Base-by-base conservation (phyloP, 2,329 filamentous ascomycete species). In the Fusarium ramigenum region DNA sequence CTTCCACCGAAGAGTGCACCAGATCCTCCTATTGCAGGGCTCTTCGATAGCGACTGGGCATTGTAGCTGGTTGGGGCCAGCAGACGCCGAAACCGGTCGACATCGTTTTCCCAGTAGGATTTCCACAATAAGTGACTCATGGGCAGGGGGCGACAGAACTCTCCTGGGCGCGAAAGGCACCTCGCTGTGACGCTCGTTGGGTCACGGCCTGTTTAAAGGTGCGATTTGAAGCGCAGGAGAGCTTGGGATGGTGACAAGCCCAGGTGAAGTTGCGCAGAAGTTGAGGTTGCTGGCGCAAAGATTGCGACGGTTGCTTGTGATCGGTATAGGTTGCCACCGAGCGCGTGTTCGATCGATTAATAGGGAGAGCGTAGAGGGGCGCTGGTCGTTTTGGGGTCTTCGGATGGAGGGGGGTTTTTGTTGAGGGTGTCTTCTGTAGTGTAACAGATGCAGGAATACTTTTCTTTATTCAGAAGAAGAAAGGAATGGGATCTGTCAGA, bases 61-160 rank as follows among this genome's bases (percentile, higher is more conserved):
- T 85, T 88, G 82, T 87, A 88, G 80, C 88, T 87, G 84, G 92
- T 88, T 82, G 90, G 90, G 80, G 92, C 92, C 89, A 99, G 89
- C 81, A 97, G 90, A 86, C 92, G 93, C 86, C 93, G 93, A 89
- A 99, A 98, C 81, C 87, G 91, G 83, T 97, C 95, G 91, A 97
- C 93, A 91, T 99, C 95, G 89, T 98, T 93, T 91, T 98, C 93
- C 87, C 97, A 93, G 83, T 96, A 98, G 83, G 90, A 94, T 89
- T 95, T 95, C 96, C 96, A 98, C 83, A 99, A 91, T 90, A 93
- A 90, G 87, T 95, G 93, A 92, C 94, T 98, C 96, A 98, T 96
- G 91, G 90, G 82, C 79, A 74, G 74, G 75, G 66, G 79, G 69
- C 58, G 43, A 69, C 66, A 62, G 44, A 40, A 76, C 77, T 81